Base-by-base conservation (phyloP, 768 basidiomycete genomes). In the Kwoniella newhampshirensis region DNA sequence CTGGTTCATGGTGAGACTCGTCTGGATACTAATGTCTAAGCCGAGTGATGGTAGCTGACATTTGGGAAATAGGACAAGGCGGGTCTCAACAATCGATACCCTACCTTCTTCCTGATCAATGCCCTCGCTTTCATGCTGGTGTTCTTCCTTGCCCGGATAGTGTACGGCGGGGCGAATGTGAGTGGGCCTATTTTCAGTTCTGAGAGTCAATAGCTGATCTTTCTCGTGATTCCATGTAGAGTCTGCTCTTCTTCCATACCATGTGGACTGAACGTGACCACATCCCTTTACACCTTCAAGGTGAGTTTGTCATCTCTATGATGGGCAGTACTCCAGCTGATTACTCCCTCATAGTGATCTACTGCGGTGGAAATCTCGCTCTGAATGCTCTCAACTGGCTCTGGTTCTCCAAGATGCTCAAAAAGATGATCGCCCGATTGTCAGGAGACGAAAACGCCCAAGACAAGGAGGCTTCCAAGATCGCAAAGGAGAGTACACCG, bases 341-440 rank as follows among this genome's bases (percentile, higher is more conserved):
- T 20, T 9, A 18, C 40, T 37, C 11, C 4, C n/a, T 3, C 26
- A 26, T 46, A 69, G 83, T 85, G 56, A 68, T 82, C 15, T 86
- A 83, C 54, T 80, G 81, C 1, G 40, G 70, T 4, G 87, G 85
- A 17, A 89, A 88, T 67, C 54, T 87, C 30, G 67, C 84, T 30
- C 78, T 92, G 9, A 85, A 89, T 64, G 78, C 80, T 3, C 79
- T 93, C 21, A 93, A 92, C 74, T 85, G 85, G 66, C 53, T 69
- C 12, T 72, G 73, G 73, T 75, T 75, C 42, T 68, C 63, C 51
- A 71, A 73, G 52, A 75, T 72, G 65, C 47, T 67, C n/a, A 32
- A 50, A 17, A 67, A 68, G 59, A 67, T 70, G 56, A n/a, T 68
- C 17, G 59, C 57, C 12, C 40, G 57, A 41, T n/a, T 64, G n/a